Base-by-base conservation (phyloP, 2,329 filamentous ascomycete species). In the Phaeomoniella chlamydospora region DNA sequence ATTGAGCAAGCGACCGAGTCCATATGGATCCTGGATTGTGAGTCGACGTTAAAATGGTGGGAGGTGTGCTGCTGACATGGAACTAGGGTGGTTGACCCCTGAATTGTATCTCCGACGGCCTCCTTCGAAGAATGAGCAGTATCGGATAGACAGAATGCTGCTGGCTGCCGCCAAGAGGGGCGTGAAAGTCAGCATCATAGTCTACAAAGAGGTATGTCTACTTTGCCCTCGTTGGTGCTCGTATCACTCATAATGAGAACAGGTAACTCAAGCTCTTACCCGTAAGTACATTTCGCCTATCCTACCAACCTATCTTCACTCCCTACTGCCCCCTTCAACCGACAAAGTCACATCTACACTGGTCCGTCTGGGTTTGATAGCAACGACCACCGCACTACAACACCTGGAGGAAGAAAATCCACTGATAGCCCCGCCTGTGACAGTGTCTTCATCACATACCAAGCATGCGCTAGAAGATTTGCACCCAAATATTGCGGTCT, bases 401-500 rank as follows among this genome's bases (percentile, higher is more conserved):
- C 52, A 56, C 45, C 45, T 57, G 37, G 61, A 67, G 49, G 52
- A 50, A 43, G 62, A 61, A 45, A 51, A 61, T 45, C 55, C 56
- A 49, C 55, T 66, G 53, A 61, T 59, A 36, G 47, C 50, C 37
- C 55, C 59, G 34, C 59, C 57, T 47, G 53, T 57, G 33, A 46
- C 54, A 72, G 68, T 80, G 34, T 76, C 67, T 9, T 78, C 70
- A 0, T 56, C 76, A 47, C 84, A 93, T 51, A 93, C 85, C 3
- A 90, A 88, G 50, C 75, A 84, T 50, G 67, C 70, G 30, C 63
- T 94, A 18, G 84, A 94, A 52, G 68, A 61, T 5, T 66, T 88
- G 22, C 83, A 90, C 50, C 74, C 74, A 5, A 93, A 93, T 50
- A 90, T 94, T 55, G 72, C 74, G 31, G 86, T 94, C 9, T 92